Percentiles rank a stretch among this genome's conserved stretches.
phyloP scores from a whole-genome alignment of 768 basidiomycete genomes.

The Strobilomyces confusus region DNA sequence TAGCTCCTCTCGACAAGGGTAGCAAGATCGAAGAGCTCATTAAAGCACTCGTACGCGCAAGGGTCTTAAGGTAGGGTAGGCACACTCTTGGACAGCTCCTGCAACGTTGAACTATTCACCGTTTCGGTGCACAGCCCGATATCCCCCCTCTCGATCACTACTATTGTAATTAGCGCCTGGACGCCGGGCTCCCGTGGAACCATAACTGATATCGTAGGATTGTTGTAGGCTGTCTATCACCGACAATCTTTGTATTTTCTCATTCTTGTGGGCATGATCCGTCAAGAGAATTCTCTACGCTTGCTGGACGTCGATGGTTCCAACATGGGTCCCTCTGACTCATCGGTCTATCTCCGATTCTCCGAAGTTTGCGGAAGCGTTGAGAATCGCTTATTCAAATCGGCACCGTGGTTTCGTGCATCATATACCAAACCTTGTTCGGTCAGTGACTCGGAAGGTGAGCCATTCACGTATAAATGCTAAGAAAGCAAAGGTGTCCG shows the following conservation, averaged over 20 bases:
- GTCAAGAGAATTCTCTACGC: no score
- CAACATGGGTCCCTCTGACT: neutral
- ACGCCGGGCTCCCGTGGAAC: neutral
- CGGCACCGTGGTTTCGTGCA: neutral
- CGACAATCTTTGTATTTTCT: no score
- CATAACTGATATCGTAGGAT: neutral
- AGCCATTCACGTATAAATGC: slow-evolving; percentile 1
- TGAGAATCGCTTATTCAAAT: neutral
- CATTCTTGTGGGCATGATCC: neutral
- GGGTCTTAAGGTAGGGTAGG: slow-evolving; percentile 82
- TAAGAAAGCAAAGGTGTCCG: neutral
- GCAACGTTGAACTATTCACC: slow-evolving; percentile 9
- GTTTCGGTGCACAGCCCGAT: slow-evolving; percentile 55
- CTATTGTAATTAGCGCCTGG: slow-evolving; percentile 55
- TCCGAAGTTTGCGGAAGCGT: neutral
- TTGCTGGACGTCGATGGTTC: no score
- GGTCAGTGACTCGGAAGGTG: slow-evolving; percentile 10
- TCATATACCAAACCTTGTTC: neutral
- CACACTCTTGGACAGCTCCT: neutral
- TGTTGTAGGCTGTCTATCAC: slow-evolving; percentile 11
- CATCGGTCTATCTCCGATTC: neutral
- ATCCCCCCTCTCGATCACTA: slow-evolving; percentile 84
- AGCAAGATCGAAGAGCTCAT: slow-evolving; percentile 88
- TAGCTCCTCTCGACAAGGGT: slow-evolving; percentile 82
- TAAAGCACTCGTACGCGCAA: slow-evolving; percentile 83